A percentile compares a stretch with the other conserved stretches of the same genome.
These are phyloP conservation scores for Volvox reticuliferus DNA, from an alignment of 139 green algal species.

Conservation along the genomic window DNA sequence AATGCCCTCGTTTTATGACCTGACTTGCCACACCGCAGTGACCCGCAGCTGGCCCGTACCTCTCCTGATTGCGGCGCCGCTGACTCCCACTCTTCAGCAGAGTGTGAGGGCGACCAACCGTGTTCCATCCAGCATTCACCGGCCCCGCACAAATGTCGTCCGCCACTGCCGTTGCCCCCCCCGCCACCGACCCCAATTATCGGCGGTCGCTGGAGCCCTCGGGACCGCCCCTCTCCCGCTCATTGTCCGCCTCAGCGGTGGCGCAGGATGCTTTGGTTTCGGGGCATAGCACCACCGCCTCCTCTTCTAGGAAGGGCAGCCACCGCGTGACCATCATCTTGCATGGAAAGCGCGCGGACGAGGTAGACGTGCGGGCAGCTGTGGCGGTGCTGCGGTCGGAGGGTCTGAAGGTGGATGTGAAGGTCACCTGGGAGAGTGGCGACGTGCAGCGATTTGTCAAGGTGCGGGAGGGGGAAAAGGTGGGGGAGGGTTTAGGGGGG, in stretches of 20 bases:
- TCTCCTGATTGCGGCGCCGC: neutral
- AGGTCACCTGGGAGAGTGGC: conserved; percentile 57
- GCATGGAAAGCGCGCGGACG: conserved; percentile 58
- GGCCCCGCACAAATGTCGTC: conserved; percentile 8
- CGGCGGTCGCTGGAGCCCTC: conserved; percentile 18
- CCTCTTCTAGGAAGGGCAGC: neutral
- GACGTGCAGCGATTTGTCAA: conserved; percentile 51
- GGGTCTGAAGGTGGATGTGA: conserved; percentile 47
- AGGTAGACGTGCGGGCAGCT: conserved; percentile 35
- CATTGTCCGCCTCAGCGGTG: neutral
- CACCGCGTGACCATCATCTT: conserved; percentile 52
- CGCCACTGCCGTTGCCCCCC: neutral
- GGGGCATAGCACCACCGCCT: neutral
- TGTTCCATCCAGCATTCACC: too few species aligned
- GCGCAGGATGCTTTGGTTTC: too few species aligned
- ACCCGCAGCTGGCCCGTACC: too few species aligned
- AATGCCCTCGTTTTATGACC: too few species aligned
- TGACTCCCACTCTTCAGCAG: neutral
- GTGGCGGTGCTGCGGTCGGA: neutral
- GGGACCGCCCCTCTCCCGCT: neutral
- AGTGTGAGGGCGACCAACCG: neutral
- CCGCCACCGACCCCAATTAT: conserved; percentile 17
- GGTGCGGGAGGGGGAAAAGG: neutral
- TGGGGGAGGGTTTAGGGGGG: neutral
- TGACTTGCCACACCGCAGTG: too few species aligned